Evolutionary conservation across 2,329 filamentous ascomycete genomes (phyloP).

Genomic region (Sphaceloma murrayae): DNA sequence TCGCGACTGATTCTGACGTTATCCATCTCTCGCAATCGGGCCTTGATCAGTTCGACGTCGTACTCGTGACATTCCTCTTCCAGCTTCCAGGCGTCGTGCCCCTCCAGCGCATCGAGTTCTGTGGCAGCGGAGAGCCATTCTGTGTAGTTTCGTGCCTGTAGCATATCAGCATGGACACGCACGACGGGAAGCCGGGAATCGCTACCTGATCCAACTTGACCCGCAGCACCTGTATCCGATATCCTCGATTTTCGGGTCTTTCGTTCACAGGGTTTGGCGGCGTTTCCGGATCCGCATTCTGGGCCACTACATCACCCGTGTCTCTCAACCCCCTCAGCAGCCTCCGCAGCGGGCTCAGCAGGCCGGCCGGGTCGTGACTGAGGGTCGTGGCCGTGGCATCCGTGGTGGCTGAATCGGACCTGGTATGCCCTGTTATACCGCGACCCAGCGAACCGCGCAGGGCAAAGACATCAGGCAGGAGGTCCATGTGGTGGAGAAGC

Average conservation of each 20-base stretch:
- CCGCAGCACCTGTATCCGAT: constrained; percentile 51
- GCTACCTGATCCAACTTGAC: constrained; percentile 57
- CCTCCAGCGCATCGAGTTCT: constrained; percentile 69
- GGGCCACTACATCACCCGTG: background rate
- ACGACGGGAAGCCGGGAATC: constrained; percentile 25
- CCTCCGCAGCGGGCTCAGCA: constrained; percentile 12
- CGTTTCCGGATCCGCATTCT: constrained; percentile 3
- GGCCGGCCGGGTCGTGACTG: constrained; percentile 8
- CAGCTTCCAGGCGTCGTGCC: constrained; percentile 72
- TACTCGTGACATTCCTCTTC: constrained; percentile 60
- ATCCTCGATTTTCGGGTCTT: constrained; percentile 29
- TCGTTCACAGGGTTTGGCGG: constrained; percentile 4
- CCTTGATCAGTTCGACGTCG: constrained; percentile 57
- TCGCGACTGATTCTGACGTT: constrained; percentile 63
- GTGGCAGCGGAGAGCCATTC: constrained; percentile 69
- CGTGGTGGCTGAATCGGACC: constrained; percentile 13
- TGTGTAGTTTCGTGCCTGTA: constrained; percentile 54
- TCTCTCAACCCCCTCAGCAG: constrained; percentile 6
- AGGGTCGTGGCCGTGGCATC: constrained; percentile 11
- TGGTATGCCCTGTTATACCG: constrained; percentile 8
- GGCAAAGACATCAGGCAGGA: constrained; percentile 14
- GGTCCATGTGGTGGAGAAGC: constrained; percentile 13
- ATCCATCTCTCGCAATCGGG: constrained; percentile 63
- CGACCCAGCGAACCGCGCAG: constrained; percentile 14
- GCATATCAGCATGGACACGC: constrained; percentile 18